Evolutionary conservation across 176 grass and related monocot genomes (phyloP).

Genomic region (Aegilops speltoides): DNA sequence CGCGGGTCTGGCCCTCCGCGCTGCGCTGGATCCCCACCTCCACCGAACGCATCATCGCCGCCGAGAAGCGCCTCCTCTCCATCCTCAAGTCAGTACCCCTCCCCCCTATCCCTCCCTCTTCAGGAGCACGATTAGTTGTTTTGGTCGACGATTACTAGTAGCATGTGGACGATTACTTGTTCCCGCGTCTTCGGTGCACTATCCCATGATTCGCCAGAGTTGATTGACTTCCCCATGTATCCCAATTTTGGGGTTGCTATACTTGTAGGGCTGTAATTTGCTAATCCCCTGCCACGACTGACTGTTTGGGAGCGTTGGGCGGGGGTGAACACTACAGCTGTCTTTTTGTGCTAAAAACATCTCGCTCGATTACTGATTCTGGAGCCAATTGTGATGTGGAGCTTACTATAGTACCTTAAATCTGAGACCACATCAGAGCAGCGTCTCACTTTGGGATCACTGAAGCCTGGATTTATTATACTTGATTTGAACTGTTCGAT

Average conservation of each 20-base stretch:
- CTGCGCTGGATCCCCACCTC: constrained; percentile 96
- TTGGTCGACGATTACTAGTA: background rate
- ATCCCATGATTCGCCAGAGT: background rate
- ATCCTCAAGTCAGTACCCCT: constrained; percentile 50
- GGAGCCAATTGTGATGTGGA: background rate
- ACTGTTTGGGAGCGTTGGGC: background rate
- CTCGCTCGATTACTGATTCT: background rate
- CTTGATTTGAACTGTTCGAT: background rate
- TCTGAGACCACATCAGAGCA: background rate
- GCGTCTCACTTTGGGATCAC: background rate
- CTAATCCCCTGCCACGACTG: background rate
- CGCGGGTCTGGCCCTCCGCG: constrained; percentile 61
- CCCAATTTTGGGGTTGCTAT: background rate
- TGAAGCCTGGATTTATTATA: background rate
- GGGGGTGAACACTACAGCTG: background rate
- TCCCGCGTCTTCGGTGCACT: background rate
- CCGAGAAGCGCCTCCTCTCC: constrained; percentile 90
- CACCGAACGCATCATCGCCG: constrained; percentile 90
- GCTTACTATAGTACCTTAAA: background rate
- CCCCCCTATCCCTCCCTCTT: background rate
- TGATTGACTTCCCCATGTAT: background rate
- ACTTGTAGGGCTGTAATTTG: background rate
- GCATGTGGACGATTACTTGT: background rate
- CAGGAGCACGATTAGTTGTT: too few species aligned
- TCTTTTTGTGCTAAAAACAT: background rate